phyloP scores from a whole-genome alignment of 2,329 filamentous ascomycete species.

The Trichoderma sp. region DNA sequence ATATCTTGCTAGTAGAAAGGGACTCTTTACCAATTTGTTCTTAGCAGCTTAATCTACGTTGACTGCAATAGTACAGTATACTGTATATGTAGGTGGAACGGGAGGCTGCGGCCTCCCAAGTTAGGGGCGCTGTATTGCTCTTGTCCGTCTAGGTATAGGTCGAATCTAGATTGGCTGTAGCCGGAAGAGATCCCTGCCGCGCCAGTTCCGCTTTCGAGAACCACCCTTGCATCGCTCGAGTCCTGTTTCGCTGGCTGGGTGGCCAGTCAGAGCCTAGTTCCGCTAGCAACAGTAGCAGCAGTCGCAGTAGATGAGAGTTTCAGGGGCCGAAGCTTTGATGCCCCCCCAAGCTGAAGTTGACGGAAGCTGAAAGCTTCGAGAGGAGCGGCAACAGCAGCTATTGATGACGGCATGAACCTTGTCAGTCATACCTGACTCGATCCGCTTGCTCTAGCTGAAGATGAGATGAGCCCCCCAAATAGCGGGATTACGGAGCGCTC shows the following conservation, averaged over 20 bases:
- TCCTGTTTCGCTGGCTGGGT: background rate
- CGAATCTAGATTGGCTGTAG: constrained; percentile 13
- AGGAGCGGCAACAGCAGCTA: background rate
- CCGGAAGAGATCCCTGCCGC: constrained; percentile 4
- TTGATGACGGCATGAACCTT: background rate
- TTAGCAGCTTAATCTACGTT: background rate
- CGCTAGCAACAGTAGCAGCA: background rate
- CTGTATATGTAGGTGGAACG: background rate
- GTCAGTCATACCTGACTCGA: constrained; percentile 15
- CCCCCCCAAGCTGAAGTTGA: constrained; percentile 11
- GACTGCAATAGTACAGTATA: too few species aligned
- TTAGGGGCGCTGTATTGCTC: background rate
- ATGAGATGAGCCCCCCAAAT: background rate
- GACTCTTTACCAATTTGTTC: background rate
- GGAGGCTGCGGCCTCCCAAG: background rate
- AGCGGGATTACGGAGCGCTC: background rate
- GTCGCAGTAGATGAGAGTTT: background rate
- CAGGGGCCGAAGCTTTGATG: background rate
- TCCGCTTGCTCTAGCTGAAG: constrained; percentile 8
- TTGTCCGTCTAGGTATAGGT: background rate
- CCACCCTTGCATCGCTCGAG: constrained; percentile 14
- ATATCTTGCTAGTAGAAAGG: background rate
- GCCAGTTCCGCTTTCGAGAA: constrained; percentile 8
- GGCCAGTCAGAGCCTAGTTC: background rate
- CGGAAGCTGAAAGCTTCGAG: constrained; percentile 12